These are phyloP conservation scores for Lycium barbarum DNA, from an alignment of 257 asterid genomes.

Conservation along the genomic window DNA sequence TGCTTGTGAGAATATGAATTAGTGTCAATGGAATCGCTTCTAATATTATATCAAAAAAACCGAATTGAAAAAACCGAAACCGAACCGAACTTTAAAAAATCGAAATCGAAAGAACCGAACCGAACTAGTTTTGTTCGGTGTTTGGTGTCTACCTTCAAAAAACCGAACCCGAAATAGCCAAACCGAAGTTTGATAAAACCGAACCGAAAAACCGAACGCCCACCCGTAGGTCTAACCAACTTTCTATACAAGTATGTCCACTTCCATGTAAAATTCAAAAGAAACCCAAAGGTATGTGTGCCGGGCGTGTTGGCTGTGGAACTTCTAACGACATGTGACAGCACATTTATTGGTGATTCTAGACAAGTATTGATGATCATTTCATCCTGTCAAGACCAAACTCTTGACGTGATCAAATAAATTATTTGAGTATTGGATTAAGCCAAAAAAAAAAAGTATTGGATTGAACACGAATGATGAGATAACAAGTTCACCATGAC, in stretches of 20 bases:
- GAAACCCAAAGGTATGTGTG: neutral
- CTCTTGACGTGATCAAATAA: neutral
- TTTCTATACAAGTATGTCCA: neutral
- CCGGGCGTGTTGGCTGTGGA: neutral
- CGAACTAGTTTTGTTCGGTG: too few species aligned
- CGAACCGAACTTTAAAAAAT: too few species aligned
- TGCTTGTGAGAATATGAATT: too few species aligned
- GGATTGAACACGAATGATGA: neutral
- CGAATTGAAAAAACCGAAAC: too few species aligned
- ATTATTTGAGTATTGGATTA: neutral
- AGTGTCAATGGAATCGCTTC: too few species aligned
- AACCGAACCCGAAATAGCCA: too few species aligned
- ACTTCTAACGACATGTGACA: neutral
- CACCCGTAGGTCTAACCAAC: too few species aligned
- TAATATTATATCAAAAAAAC: too few species aligned
- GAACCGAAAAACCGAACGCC: too few species aligned
- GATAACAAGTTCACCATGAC: neutral
- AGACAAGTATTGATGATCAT: neutral
- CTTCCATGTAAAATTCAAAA: neutral
- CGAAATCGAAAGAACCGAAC: too few species aligned
- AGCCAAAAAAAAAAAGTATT: neutral
- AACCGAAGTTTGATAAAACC: too few species aligned
- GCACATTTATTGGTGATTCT: neutral
- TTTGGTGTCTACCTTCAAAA: too few species aligned
- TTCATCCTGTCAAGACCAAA: neutral